phyloP scores from a whole-genome alignment of 768 basidiomycete genomes.

The Hemileccinum impolitum region DNA sequence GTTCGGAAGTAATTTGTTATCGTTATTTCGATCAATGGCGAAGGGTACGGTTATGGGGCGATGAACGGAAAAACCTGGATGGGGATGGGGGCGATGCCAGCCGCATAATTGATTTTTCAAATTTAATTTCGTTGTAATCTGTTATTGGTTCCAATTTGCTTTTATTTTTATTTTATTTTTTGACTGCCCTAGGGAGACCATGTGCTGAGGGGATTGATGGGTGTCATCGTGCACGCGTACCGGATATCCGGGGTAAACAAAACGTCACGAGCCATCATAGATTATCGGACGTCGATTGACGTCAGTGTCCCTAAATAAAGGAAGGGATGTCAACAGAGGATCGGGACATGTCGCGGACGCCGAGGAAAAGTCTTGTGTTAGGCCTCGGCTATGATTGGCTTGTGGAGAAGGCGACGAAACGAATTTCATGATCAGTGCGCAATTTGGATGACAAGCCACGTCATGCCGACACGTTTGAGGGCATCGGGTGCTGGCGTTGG shows the following conservation, averaged over 20 bases:
- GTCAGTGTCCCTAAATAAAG: background rate
- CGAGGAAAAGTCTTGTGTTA: too few species aligned
- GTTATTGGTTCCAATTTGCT: too few species aligned
- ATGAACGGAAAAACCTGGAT: background rate
- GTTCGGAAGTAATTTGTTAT: constrained; percentile 2
- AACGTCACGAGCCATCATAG: background rate
- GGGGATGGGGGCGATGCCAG: constrained; percentile 4
- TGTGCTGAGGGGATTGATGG: too few species aligned
- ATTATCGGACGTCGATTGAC: constrained; percentile 2
- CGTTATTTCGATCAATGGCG: too few species aligned
- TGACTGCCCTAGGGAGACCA: too few species aligned
- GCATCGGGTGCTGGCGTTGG: background rate
- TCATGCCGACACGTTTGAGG: constrained; percentile 6
- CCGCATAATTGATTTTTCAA: too few species aligned
- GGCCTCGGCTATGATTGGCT: background rate
- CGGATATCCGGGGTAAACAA: constrained; percentile 4
- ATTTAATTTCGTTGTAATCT: too few species aligned
- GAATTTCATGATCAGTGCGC: background rate
- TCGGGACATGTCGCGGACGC: background rate
- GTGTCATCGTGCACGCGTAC: too few species aligned
- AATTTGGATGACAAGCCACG: background rate
- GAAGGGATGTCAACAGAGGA: background rate
- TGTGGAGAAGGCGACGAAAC: background rate
- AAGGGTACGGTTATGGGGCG: background rate
- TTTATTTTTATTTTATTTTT: too few species aligned